Evolutionary conservation across 2,329 filamentous ascomycete species (phyloP).

Genomic region (Exophiala sp.): DNA sequence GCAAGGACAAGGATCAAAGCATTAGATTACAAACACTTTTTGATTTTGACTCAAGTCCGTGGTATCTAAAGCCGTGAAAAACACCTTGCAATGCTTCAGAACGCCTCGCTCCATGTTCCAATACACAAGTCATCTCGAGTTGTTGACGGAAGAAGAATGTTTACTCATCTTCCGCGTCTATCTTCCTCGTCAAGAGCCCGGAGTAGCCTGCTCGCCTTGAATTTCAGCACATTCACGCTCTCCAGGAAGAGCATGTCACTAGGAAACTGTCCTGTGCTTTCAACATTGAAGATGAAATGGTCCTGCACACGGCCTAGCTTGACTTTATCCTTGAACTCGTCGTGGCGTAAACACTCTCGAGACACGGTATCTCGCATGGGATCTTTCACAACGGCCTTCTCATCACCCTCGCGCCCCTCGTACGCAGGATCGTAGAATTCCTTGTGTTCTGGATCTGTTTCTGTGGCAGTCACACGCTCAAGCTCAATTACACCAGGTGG

Average conservation of each 20-base stretch:
- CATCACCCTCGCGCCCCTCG: conserved; percentile 71
- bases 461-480: conserved; percentile 65
- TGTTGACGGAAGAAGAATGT: not conserved
- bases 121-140: conserved; percentile 31
- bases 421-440: conserved; percentile 56
- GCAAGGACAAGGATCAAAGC: not conserved
- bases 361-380: conserved; percentile 94
- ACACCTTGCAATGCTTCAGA: conserved; percentile 16
- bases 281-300: conserved; percentile 95
- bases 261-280: conserved; percentile 92
- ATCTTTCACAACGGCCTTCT: conserved; percentile 82
- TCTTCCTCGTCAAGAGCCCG: conserved; percentile 42
- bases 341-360: conserved; percentile 84
- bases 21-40: conserved; percentile 3
- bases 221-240: conserved; percentile 76
- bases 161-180: conserved; percentile 31
- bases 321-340: conserved; percentile 93
- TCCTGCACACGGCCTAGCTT: conserved; percentile 85
- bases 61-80: conserved; percentile 16
- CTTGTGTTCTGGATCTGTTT: conserved; percentile 50
- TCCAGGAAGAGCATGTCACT: conserved; percentile 93
- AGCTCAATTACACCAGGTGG: conserved; percentile 81
- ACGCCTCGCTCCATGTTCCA: conserved; percentile 4
- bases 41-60: conserved; percentile 10
- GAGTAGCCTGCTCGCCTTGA: conserved; percentile 64